Conservation (phyloP, 345 rosid genomes). For the Pistacia vera region DNA sequence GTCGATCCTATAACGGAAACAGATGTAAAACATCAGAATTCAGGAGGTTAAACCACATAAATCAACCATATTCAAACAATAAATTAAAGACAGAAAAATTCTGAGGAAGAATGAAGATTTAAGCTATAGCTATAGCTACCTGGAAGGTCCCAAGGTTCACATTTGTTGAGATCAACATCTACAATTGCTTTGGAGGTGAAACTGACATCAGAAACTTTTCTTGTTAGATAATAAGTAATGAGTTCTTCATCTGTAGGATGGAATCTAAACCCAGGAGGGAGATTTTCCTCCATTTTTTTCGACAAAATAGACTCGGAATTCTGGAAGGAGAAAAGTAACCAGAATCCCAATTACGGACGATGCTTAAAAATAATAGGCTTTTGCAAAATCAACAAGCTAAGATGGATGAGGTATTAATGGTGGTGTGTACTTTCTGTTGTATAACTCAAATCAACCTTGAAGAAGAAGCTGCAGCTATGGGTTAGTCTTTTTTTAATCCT, state of each 20-base stretch:
- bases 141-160: slow-evolving; percentile 99
- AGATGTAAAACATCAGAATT: neutral
- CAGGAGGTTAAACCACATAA: neutral
- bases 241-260: slow-evolving; percentile 99
- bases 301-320: neutral
- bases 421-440: slow-evolving; percentile 17
- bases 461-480: slow-evolving; percentile 47
- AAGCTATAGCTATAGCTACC: slow-evolving; percentile 38
- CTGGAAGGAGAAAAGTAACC: slow-evolving; percentile 4
- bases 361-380: slow-evolving; percentile 13
- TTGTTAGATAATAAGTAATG: slow-evolving; percentile 70
- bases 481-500: slow-evolving; percentile 36
- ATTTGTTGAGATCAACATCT: slow-evolving; percentile 95
- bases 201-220: slow-evolving; percentile 61
- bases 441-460: slow-evolving; percentile 41
- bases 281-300: slow-evolving; percentile 64
- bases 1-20: no score
- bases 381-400: slow-evolving; percentile 18
- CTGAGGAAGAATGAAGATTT: neutral
- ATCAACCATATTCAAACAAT: neutral
- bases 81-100: neutral
- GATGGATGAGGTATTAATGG: slow-evolving; percentile 2
- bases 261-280: slow-evolving; percentile 98
- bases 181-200: slow-evolving; percentile 85
- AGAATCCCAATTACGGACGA: neutral